Percentiles rank a stretch among this genome's conserved stretches.
These are phyloP conservation scores for Leavenworthia alabamica DNA, from an alignment of 345 rosid species.

Conservation along the genomic window DNA sequence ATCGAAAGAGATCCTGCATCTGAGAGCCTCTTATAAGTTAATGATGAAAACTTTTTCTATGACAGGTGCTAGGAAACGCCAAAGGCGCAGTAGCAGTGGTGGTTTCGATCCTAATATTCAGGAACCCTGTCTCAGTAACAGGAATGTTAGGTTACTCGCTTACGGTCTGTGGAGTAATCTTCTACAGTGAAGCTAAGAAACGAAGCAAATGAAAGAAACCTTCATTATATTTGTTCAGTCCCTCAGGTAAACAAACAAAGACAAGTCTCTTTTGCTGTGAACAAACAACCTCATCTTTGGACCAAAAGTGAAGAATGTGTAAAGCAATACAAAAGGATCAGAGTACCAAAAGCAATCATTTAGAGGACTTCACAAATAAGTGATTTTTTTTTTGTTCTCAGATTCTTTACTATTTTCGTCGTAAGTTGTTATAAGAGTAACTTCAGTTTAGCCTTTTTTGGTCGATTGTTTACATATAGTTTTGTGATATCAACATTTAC, in stretches of 20 bases:
- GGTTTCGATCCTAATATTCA: conserved; percentile 49
- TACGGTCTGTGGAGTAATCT: conserved; percentile 45
- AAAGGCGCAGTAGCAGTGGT: conserved; percentile 59
- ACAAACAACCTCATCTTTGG: conserved; percentile 15
- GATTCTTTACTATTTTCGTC: conserved; percentile 9
- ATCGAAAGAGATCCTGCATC: neutral
- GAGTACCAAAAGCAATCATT: conserved; percentile 14
- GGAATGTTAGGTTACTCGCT: conserved; percentile 58
- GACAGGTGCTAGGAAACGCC: conserved; percentile 61
- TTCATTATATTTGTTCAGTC: conserved; percentile 12
- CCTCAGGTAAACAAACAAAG: conserved; percentile 18
- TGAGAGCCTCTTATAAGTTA: neutral
- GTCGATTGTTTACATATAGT: conserved; percentile 22
- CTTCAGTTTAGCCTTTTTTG: conserved; percentile 11
- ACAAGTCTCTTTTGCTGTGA: conserved; percentile 8
- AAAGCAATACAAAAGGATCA: conserved; percentile 18
- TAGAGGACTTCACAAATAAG: conserved; percentile 27
- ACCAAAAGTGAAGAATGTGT: conserved; percentile 18
- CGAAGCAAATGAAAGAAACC: conserved; percentile 30
- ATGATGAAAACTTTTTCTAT: neutral
- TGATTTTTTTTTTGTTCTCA: neutral
- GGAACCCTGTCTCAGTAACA: conserved; percentile 46
- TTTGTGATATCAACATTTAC: conserved; percentile 49
- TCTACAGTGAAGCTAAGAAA: conserved; percentile 53
- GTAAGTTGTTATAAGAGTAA: conserved; percentile 28